Base-by-base conservation (phyloP, 768 basidiomycete species). In the Porpolomopsis calyptriformis region DNA sequence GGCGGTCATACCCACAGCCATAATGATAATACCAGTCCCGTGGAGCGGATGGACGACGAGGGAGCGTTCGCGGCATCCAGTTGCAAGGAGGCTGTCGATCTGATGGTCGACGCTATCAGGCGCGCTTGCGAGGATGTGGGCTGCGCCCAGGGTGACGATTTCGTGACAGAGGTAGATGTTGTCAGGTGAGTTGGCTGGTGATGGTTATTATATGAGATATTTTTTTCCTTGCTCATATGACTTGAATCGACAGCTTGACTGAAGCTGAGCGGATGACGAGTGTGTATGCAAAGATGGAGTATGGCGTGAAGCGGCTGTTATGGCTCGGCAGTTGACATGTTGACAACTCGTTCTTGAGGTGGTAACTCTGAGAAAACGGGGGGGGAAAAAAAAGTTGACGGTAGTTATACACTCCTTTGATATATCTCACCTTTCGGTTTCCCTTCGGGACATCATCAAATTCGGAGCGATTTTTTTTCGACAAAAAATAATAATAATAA, bases 231-330 rank as follows among this genome's bases (percentile, higher is more conserved):
- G 31, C 48, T 31, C 48, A 40, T 46, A 4, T 8, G 11, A 24
- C 6, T 12, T 12, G 23, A 16, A 3, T n/a, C 19, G 24, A 26
- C 53, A 92, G 89, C 55, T 60, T 92, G 53, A 72, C 74, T 5
- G 89, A 96, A 53, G 93, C 93, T 2, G 80, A 84, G 60, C 73
- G 77, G 45, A 80, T 82, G 69, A 96, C 89, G 2, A 86, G 80
- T 50, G 70, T 93, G 53, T 85, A 88, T 60, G 78, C 90, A 11
- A 90, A 91, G 66, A 84, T 94, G 78, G 92, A 96, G 57, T 90
- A 94, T 60, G 88, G 87, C 0, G 72, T 96, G 42, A 97, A 93
- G 71, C 71, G 90, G 52, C 65, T 94, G 37, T 19, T 46, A 16
- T 46, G 45, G 45, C 29, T 46, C 4, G 45, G 45, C 2, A 35